These are phyloP conservation scores for Aspergillus panamensis DNA, from an alignment of 495 filamentous ascomycete genomes.

Conservation along the genomic window DNA sequence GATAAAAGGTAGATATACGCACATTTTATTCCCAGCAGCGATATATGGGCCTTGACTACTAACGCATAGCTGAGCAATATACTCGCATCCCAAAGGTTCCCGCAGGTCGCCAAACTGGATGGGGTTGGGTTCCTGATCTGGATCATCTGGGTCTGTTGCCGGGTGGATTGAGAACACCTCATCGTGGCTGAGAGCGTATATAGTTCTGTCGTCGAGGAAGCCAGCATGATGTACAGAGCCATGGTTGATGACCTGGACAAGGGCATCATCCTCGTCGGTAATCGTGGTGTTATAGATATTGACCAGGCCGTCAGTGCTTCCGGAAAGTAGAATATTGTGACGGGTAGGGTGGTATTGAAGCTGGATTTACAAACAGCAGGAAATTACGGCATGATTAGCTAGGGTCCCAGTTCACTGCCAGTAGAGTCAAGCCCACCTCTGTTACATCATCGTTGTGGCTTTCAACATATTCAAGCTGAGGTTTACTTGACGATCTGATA, in stretches of 20 bases:
- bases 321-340: conserved; percentile 67
- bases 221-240: conserved; percentile 80
- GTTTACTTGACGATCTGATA: conserved; percentile 52
- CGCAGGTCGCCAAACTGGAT: conserved; percentile 74
- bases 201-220: conserved; percentile 64
- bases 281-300: conserved; percentile 77
- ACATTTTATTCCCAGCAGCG: conserved; percentile 45
- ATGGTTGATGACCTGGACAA: conserved; percentile 85
- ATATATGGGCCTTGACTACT: conserved; percentile 49
- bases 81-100: conserved; percentile 68
- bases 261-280: conserved; percentile 78
- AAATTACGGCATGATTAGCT: not conserved
- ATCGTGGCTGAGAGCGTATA: conserved; percentile 77
- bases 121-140: conserved; percentile 47
- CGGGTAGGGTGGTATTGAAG: conserved; percentile 67
- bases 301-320: conserved; percentile 88
- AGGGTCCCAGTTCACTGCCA: not conserved
- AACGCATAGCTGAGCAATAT: conserved; percentile 68
- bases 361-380: conserved; percentile 31
- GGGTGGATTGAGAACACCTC: conserved; percentile 76
- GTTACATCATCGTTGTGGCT: conserved; percentile 93
- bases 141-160: conserved; percentile 56
- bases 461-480: conserved; percentile 67
- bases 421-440: conserved; percentile 48
- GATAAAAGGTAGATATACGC: conserved; percentile 15